phyloP scores from a whole-genome alignment of 2,329 filamentous ascomycete species.

The Pseudogymnoascus sp. region DNA sequence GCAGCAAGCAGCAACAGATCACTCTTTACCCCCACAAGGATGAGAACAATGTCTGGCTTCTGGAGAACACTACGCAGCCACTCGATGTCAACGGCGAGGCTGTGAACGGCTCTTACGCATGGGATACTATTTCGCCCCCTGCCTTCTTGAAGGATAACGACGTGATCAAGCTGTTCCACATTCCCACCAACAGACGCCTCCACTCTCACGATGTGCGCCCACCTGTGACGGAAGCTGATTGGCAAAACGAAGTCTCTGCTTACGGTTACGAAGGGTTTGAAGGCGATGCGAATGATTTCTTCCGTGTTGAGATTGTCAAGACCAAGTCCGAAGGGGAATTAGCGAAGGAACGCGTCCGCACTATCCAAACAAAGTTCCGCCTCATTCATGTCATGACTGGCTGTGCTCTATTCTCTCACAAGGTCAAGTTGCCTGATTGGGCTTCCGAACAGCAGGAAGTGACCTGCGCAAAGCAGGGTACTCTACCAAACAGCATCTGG shows the following conservation, averaged over 20 bases:
- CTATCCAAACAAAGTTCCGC: conserved; percentile 94
- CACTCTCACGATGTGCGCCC: conserved; percentile 94
- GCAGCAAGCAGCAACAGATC: conserved; percentile 97
- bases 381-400: conserved; percentile 96
- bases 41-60: conserved; percentile 89
- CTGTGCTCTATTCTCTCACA: conserved; percentile 94
- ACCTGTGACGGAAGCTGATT: conserved; percentile 78
- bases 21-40: conserved; percentile 99
- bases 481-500: conserved; percentile 93
- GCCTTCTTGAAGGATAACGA: conserved; percentile 71
- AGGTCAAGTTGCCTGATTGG: conserved; percentile 97
- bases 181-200: conserved; percentile 75
- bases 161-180: conserved; percentile 76
- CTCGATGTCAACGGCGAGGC: conserved; percentile 66
- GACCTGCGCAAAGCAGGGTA: conserved; percentile 88
- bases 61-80: conserved; percentile 96
- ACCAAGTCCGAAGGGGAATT: conserved; percentile 70
- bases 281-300: conserved; percentile 92
- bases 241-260: conserved; percentile 93
- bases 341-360: conserved; percentile 79
- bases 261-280: conserved; percentile 97
- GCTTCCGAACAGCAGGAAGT: conserved; percentile 98
- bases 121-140: conserved; percentile 64
- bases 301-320: conserved; percentile 92
- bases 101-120: conserved; percentile 74